Percentiles rank a stretch among this genome's conserved stretches.
Conservation (phyloP, 345 rosid genomes). For the Conringia planisiliqua region DNA sequence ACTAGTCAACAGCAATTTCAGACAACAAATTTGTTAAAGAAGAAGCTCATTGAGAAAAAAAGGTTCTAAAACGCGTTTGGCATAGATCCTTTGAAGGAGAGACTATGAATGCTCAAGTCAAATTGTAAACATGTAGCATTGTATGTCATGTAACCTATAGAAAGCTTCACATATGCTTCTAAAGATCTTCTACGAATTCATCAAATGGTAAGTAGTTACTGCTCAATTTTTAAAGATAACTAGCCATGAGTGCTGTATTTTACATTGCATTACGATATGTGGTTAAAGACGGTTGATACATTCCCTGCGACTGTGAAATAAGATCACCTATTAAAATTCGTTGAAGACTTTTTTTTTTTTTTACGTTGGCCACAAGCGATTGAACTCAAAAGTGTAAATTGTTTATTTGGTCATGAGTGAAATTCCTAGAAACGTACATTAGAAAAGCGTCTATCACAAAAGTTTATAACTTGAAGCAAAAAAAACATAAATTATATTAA, state of each 20-base stretch:
- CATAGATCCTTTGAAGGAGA: not conserved
- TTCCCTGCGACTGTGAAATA: not conserved
- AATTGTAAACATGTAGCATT: not conserved
- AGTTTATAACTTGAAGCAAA: not conserved
- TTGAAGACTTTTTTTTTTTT: not conserved
- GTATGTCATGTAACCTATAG: not conserved
- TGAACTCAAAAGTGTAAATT: constrained; percentile 10
- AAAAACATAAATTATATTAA: constrained; percentile 9
- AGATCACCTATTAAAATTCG: not conserved
- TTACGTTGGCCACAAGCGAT: not conserved
- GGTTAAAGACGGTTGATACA: no score
- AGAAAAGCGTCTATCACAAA: constrained; percentile 25
- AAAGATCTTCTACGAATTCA: no score
- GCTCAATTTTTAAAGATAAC: no score
- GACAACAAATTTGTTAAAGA: not conserved
- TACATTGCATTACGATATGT: no score
- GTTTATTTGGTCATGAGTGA: constrained; percentile 26
- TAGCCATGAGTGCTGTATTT: no score
- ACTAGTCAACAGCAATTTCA: not conserved
- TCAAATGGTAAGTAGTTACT: no score
- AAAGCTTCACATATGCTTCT: no score
- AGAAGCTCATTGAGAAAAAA: not conserved
- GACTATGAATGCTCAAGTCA: not conserved
- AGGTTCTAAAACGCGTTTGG: constrained; percentile 9
- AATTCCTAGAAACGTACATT: constrained; percentile 29